Evolutionary conservation across 2,329 filamentous ascomycete species (phyloP).

Genomic region (Talaromyces sp.): DNA sequence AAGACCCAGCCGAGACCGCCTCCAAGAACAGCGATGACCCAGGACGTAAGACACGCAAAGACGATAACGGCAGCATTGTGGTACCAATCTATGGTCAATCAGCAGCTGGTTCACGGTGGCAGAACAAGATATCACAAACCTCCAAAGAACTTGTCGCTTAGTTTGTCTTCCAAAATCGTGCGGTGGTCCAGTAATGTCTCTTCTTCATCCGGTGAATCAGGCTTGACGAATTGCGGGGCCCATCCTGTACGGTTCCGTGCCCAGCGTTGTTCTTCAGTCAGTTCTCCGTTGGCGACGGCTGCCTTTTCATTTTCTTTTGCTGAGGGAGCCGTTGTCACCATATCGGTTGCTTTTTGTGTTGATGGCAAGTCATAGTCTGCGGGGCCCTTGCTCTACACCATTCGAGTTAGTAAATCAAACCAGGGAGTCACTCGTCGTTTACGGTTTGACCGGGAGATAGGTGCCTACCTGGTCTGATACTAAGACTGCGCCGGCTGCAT

Average conservation of each 20-base stretch:
- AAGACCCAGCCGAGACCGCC: constrained; percentile 92
- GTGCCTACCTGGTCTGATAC: constrained; percentile 64
- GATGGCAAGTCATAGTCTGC: constrained; percentile 73
- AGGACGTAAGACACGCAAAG: constrained; percentile 85
- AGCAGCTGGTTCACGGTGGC: not conserved
- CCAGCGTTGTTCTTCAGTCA: constrained; percentile 53
- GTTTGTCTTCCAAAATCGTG: constrained; percentile 74
- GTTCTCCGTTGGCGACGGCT: constrained; percentile 42
- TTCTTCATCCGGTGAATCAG: constrained; percentile 47
- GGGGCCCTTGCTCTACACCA: constrained; percentile 53
- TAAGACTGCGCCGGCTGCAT: constrained; percentile 45
- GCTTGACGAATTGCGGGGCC: constrained; percentile 73
- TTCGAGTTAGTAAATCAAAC: too few species aligned
- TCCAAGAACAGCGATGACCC: constrained; percentile 82
- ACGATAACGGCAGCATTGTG: constrained; percentile 93
- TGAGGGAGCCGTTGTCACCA: constrained; percentile 50
- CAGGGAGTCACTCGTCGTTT: not conserved
- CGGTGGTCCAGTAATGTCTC: constrained; percentile 79
- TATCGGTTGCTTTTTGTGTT: constrained; percentile 57
- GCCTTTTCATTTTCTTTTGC: constrained; percentile 43
- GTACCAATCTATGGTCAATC: constrained; percentile 78
- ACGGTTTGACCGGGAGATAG: not conserved
- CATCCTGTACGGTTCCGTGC: constrained; percentile 66
- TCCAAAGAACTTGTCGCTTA: constrained; percentile 88
- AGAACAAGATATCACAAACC: constrained; percentile 45